Evolutionary conservation across 2,329 filamentous ascomycete genomes (phyloP).

Genomic region (Botrytis squamosa): DNA sequence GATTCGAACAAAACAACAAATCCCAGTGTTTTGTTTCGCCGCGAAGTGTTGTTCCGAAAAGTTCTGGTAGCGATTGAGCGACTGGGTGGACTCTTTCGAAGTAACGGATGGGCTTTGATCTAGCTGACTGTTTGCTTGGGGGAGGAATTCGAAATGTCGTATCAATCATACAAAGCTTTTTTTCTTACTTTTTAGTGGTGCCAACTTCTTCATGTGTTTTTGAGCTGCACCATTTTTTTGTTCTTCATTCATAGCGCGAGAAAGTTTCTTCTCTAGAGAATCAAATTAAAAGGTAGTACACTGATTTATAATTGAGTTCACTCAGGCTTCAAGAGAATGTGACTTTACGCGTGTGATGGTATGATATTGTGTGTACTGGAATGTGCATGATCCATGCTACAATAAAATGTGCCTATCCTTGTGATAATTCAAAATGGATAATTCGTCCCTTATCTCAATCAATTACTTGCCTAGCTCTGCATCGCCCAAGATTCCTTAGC

Average conservation of each 20-base stretch:
- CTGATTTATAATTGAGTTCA: constrained; percentile 19
- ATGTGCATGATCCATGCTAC: neutral
- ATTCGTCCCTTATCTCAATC: neutral
- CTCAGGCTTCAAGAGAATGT: neutral
- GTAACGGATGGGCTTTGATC: constrained; percentile 33
- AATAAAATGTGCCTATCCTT: neutral
- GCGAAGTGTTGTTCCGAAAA: constrained; percentile 39
- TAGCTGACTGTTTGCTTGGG: constrained; percentile 38
- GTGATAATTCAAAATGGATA: neutral
- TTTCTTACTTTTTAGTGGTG: constrained; percentile 27
- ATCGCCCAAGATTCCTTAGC: neutral
- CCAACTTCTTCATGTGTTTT: constrained; percentile 29
- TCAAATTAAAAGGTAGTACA: constrained; percentile 33
- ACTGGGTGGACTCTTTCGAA: constrained; percentile 36
- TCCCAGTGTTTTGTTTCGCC: constrained; percentile 35
- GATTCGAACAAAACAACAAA: constrained; percentile 34
- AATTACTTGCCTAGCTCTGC: neutral
- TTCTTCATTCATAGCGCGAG: constrained; percentile 27
- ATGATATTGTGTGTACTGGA: neutral
- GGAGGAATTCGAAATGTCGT: constrained; percentile 35
- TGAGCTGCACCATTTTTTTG: constrained; percentile 24
- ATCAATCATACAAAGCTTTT: constrained; percentile 38
- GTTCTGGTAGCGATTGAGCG: constrained; percentile 40
- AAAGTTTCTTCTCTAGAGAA: constrained; percentile 26
- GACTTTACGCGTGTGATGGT: neutral